Base-by-base conservation (phyloP, 2,329 filamentous ascomycete genomes). In the Dothideomycetes sp. region DNA sequence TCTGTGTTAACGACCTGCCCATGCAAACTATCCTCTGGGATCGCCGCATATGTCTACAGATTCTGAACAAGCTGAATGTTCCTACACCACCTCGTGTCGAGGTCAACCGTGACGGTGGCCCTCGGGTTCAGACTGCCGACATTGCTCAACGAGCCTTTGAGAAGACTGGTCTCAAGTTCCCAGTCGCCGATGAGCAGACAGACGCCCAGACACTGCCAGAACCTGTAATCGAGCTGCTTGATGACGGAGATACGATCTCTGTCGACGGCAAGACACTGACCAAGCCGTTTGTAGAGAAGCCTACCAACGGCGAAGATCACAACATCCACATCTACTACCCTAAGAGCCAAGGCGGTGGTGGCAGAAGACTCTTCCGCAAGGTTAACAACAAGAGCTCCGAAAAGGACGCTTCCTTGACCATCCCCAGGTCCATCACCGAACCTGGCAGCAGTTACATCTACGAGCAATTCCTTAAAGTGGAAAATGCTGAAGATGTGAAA, bases 341-440 rank as follows among this genome's bases (percentile, higher is more conserved):
- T 16, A 83, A 80, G 47, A 82, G 84, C 29, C 76, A 84, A 33
- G 87, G 88, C 4, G 88, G 89, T 33, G 91, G 91, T 45, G 93
- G 87, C 18, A 76, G 93, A 44, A 84, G 89, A 51, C 74, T 98
- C 3, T 98, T 98, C 64, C 76, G 91, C 44, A 98, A 98, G 62
- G 84, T 98, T 53, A 93, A 93, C 54, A 98, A 98, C 71, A 98
- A 98, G 66, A 96, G 89, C 61, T 96, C 89, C 1, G 93, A 98
- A 60, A 94, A 82, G 55, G 82, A 95, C 45, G 74, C 82, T 12
- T 79, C 80, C 9, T 72, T 98, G 45, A 76, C 67, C 12, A 64
- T 84, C 13, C 91, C 91, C 9, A 73, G 88, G 25, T 86, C 81
- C 37, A 82, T 96, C 46, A 82, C 82, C 1, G 86, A 96, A 51